Evolutionary conservation across 2,329 filamentous ascomycete species (phyloP).

Genomic region (Hawksworthiomyces lignivorus): DNA sequence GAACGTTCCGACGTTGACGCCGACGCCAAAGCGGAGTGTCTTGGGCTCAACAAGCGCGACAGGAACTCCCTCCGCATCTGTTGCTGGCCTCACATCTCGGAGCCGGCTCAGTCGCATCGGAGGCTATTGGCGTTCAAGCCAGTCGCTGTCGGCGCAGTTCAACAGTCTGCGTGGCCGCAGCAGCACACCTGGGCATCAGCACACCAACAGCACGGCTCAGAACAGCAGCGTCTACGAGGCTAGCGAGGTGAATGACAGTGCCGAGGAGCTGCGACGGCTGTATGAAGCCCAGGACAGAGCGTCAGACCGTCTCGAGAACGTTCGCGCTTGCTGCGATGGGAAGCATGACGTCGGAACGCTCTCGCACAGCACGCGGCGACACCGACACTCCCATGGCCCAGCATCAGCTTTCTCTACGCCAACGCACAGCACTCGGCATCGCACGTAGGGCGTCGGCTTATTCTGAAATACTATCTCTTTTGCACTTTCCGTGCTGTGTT

Average conservation of each 20-base stretch:
- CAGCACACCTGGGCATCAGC: constrained; percentile 21
- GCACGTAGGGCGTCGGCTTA: no score
- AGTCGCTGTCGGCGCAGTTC: constrained; percentile 34
- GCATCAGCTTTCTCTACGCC: constrained; percentile 10
- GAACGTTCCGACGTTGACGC: constrained; percentile 49
- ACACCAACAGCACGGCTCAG: constrained; percentile 21
- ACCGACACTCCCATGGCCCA: constrained; percentile 14
- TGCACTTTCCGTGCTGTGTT: neutral
- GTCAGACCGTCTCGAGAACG: constrained; percentile 80
- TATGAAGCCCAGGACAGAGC: constrained; percentile 73
- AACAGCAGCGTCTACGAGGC: constrained; percentile 37
- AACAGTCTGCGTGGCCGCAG: constrained; percentile 47
- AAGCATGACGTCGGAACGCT: constrained; percentile 64
- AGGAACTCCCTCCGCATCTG: constrained; percentile 8
- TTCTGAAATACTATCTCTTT: no score
- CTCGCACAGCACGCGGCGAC: constrained; percentile 22
- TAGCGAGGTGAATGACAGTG: constrained; percentile 63
- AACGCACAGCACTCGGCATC: constrained; percentile 9
- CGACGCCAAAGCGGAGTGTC: constrained; percentile 33
- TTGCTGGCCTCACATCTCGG: constrained; percentile 21
- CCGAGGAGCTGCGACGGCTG: constrained; percentile 72
- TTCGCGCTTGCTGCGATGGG: constrained; percentile 96
- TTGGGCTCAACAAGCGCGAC: constrained; percentile 21
- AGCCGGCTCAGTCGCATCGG: constrained; percentile 53
- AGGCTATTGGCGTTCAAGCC: constrained; percentile 49